Evolutionary conservation across 164 flowering plant species (phyloP).

Genomic region (Tetracentron sinense): DNA sequence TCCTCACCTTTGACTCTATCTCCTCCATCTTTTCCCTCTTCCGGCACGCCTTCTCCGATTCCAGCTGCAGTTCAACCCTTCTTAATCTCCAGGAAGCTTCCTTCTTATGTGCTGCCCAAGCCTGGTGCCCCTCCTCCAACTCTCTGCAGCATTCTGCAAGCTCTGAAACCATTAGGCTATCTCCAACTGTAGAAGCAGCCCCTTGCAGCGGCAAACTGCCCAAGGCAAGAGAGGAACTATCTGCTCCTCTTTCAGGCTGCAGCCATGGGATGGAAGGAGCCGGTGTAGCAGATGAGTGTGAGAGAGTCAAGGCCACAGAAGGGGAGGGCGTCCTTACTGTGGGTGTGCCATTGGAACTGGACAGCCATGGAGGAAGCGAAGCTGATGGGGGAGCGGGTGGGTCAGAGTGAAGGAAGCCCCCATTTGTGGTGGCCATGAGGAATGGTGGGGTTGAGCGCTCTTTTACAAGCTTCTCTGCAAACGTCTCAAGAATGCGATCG

Average conservation of each 20-base stretch:
- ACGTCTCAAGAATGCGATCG: constrained; percentile 72
- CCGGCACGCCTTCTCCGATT: constrained; percentile 74
- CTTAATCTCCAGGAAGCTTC: constrained; percentile 93
- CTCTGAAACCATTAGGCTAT: constrained; percentile 40
- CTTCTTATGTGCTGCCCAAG: constrained; percentile 79
- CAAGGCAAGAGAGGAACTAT: constrained; percentile 24
- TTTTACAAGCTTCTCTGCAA: constrained; percentile 83
- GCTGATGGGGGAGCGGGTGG: constrained; percentile 39
- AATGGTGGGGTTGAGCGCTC: constrained; percentile 39
- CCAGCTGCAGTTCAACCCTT: constrained; percentile 84
- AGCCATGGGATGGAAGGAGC: constrained; percentile 54
- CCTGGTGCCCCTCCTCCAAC: constrained; percentile 78
- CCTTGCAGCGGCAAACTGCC: constrained; percentile 31
- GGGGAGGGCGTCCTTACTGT: constrained; percentile 62
- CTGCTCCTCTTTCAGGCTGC: constrained; percentile 40
- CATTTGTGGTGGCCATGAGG: constrained; percentile 70
- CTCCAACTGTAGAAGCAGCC: constrained; percentile 24
- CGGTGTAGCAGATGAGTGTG: constrained; percentile 53
- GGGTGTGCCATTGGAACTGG: constrained; percentile 39
- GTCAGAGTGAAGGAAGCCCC: constrained; percentile 53
- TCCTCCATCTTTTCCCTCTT: constrained; percentile 85
- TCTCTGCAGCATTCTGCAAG: constrained; percentile 76
- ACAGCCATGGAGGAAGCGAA: constrained; percentile 80
- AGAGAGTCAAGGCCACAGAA: constrained; percentile 73
- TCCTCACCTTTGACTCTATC: constrained; percentile 62